Evolutionary conservation across 73 alveolate species (phyloP).

Genomic region (Paramecium pentaurelia): DNA sequence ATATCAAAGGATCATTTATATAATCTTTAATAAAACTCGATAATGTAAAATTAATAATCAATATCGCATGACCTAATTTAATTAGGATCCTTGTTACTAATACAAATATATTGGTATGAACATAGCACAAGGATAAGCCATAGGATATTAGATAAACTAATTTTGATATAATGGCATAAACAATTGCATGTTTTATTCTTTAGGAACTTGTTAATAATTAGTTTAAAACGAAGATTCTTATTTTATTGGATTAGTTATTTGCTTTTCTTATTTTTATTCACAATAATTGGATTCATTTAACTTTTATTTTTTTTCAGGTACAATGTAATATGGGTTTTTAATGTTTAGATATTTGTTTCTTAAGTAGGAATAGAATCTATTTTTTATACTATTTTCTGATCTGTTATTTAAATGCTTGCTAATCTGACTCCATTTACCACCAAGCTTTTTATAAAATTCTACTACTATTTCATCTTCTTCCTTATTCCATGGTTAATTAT

Average conservation of each 20-base stretch:
- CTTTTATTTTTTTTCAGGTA: constrained; percentile 29
- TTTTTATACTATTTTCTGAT: constrained; percentile 94
- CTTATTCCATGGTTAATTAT: constrained; percentile 40
- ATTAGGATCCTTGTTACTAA: neutral
- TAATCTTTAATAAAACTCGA: neutral
- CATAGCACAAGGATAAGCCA: constrained; percentile 12
- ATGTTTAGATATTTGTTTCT: constrained; percentile 53
- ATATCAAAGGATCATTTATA: neutral
- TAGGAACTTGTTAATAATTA: neutral
- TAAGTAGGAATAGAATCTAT: constrained; percentile 72
- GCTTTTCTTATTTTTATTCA: neutral
- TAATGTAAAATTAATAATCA: neutral
- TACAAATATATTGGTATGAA: neutral
- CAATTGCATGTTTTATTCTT: neutral
- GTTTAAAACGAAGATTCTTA: neutral
- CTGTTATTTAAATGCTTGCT: constrained; percentile 82
- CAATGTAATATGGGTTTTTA: constrained; percentile 32
- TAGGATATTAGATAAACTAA: neutral
- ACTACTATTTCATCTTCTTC: constrained; percentile 61
- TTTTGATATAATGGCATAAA: neutral
- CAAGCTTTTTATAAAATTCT: constrained; percentile 61
- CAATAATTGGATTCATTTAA: neutral
- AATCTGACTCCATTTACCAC: constrained; percentile 94
- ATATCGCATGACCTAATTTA: neutral
- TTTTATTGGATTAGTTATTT: neutral